Base-by-base conservation (phyloP, 2,329 filamentous ascomycete genomes). In the Aureobasidium vineae region DNA sequence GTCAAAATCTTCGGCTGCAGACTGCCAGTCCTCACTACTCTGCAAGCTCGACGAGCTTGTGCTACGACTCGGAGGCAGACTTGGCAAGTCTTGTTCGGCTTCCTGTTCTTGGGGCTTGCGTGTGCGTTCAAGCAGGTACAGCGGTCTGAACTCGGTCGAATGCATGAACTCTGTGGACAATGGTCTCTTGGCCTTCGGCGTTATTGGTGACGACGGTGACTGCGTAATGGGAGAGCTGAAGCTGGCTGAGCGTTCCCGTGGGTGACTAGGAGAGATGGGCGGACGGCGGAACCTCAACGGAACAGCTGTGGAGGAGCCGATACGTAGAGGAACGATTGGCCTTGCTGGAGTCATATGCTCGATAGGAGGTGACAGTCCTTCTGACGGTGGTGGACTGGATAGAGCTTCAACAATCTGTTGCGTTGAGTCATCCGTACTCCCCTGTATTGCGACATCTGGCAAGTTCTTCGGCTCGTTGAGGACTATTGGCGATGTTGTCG, bases 51-150 rank as follows among this genome's bases (percentile, higher is more conserved):
- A 79, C 41, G 77, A 77, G 16, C 77, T 77, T 0, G 79, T 77
- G 3, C 78, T 77, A 16, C 77, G 77, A 69, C 81, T 83, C 0
- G 78, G 77, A 15, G 81, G 82, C 16, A 87, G 77, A 33, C 81
- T 82, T 7, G 86, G 84, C 1, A 86, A 75, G 3, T 79, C 72
- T 31, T 78, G 77, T 8, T 70, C 67, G 1, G 23, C 23, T 38
- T 69, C 71, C 23, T 76, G 79, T 3, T 74, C 69, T 75, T 78
- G 72, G 21, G 75, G 73, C 71, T 83, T 82, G 21, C 79, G 78
- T 70, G 83, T 85, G 36, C 82, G 87, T 75, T 96, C 90, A 7
- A 96, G 86, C 26, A 97, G 86, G 77, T 90, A 94, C 10, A 97
- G 79, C 0, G 93, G 93, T 70, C 90, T 88, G 72, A 93, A 88